A percentile compares a stretch with the other conserved stretches of the same genome.
phyloP scores from a whole-genome alignment of 768 basidiomycete genomes.

The Aureoboletus auriporus region DNA sequence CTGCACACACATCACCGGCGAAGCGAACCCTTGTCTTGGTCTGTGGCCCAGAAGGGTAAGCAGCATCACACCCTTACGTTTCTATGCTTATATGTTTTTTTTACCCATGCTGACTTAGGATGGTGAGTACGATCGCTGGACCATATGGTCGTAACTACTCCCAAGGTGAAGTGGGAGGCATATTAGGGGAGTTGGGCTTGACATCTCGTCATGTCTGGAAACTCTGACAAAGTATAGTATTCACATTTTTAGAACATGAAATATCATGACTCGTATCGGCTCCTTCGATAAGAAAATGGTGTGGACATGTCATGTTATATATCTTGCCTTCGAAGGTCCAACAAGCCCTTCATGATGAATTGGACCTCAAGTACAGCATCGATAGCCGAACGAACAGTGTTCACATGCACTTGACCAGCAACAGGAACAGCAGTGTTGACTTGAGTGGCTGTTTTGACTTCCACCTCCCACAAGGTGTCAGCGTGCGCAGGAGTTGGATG shows the following conservation, averaged over 20 bases:
- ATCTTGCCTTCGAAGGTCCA: constrained; percentile 75
- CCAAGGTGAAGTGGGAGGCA: constrained; percentile 67
- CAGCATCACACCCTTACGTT: constrained; percentile 21
- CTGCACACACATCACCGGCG: constrained; percentile 15
- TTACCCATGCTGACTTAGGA: constrained; percentile 38
- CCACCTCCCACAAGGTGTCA: constrained; percentile 84
- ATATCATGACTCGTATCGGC: background rate
- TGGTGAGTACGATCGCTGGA: constrained; percentile 73
- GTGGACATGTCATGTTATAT: constrained; percentile 32
- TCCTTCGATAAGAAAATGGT: too few relatives aligned
- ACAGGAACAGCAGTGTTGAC: constrained; percentile 55
- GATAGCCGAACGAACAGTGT: constrained; percentile 63
- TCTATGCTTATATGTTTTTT: background rate
- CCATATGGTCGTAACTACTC: constrained; percentile 73
- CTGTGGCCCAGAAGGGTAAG: constrained; percentile 83
- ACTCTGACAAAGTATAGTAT: constrained; percentile 33
- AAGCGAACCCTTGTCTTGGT: constrained; percentile 63
- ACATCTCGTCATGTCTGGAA: constrained; percentile 66
- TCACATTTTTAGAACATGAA: background rate
- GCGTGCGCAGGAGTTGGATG: constrained; percentile 73
- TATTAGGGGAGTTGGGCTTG: constrained; percentile 61
- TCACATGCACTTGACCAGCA: constrained; percentile 47
- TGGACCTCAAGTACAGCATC: constrained; percentile 81
- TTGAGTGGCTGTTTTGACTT: constrained; percentile 79
- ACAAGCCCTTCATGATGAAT: constrained; percentile 75